These are phyloP conservation scores for Amanita rubescens DNA, from an alignment of 768 basidiomycete species.

Conservation along the genomic window DNA sequence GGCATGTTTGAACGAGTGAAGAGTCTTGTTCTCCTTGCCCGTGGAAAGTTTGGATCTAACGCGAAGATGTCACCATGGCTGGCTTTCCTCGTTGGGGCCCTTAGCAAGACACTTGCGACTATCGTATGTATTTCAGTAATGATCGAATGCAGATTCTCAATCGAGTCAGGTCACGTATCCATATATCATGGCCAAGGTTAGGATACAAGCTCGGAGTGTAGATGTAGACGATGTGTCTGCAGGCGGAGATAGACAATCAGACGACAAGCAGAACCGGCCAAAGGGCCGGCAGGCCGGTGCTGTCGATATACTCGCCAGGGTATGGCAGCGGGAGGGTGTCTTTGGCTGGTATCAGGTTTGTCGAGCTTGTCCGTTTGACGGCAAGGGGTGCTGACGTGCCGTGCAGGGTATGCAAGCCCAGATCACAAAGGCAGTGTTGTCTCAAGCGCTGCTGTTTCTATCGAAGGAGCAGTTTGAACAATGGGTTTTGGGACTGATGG, in stretches of 20 bases:
- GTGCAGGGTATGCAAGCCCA: slow-evolving; percentile 93
- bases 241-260: slow-evolving; percentile 30
- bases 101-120: slow-evolving; percentile 94
- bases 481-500: slow-evolving; percentile 71
- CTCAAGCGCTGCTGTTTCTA: slow-evolving; percentile 93
- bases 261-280: slow-evolving; percentile 35
- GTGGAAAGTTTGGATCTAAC: slow-evolving; percentile 32
- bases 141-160: not conserved
- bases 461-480: slow-evolving; percentile 96
- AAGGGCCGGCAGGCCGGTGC: slow-evolving; percentile 60
- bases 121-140: slow-evolving; percentile 48
- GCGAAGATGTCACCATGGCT: slow-evolving; percentile 69
- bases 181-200: slow-evolving; percentile 94
- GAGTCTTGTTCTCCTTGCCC: slow-evolving; percentile 53
- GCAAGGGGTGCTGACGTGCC: not conserved
- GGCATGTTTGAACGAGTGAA: slow-evolving; percentile 93
- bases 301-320: slow-evolving; percentile 62
- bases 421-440: slow-evolving; percentile 90
- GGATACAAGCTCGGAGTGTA: slow-evolving; percentile 80
- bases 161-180: slow-evolving; percentile 72
- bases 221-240: slow-evolving; percentile 42
- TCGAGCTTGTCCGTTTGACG: slow-evolving; percentile 5
- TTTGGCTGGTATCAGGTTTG: slow-evolving; percentile 93
- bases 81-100: slow-evolving; percentile 82
- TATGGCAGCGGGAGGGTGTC: slow-evolving; percentile 72